These are phyloP conservation scores for Tuctoria greenei DNA, from an alignment of 176 grass and related monocot species.

Conservation along the genomic window DNA sequence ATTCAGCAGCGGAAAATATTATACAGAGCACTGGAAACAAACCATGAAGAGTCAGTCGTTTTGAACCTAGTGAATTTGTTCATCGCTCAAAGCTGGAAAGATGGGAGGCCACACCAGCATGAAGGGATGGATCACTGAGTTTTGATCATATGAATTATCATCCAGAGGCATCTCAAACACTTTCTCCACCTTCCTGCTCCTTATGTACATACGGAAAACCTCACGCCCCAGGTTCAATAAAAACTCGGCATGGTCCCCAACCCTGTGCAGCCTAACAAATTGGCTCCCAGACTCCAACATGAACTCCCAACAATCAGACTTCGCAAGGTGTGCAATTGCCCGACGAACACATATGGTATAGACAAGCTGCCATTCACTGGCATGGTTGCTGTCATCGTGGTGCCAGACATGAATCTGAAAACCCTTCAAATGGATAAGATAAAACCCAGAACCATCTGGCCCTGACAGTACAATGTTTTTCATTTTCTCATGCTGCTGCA, in stretches of 20 bases:
- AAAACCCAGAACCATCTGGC: background rate
- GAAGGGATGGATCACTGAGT: background rate
- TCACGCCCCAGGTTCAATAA: background rate
- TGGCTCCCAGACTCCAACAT: background rate
- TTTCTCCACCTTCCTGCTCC: background rate
- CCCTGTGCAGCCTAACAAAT: background rate
- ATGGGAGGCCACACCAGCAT: background rate
- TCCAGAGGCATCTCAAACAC: background rate
- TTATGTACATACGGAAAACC: background rate
- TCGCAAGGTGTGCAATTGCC: background rate
- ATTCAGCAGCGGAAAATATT: background rate
- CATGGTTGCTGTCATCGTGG: background rate
- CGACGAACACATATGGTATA: background rate
- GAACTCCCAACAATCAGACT: background rate
- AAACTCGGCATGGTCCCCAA: background rate
- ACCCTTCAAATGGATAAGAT: background rate
- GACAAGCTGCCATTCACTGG: background rate
- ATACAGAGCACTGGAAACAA: background rate
- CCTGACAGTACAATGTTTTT: background rate
- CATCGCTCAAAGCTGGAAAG: background rate
- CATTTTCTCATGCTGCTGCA: background rate
- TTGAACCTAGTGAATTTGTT: background rate
- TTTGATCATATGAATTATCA: background rate
- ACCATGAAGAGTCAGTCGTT: background rate
- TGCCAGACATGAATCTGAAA: background rate